A percentile compares a stretch with the other conserved stretches of the same genome.
phyloP scores from a whole-genome alignment of 2,329 filamentous ascomycete genomes.

The Paecilomyces dactylethromorphus region DNA sequence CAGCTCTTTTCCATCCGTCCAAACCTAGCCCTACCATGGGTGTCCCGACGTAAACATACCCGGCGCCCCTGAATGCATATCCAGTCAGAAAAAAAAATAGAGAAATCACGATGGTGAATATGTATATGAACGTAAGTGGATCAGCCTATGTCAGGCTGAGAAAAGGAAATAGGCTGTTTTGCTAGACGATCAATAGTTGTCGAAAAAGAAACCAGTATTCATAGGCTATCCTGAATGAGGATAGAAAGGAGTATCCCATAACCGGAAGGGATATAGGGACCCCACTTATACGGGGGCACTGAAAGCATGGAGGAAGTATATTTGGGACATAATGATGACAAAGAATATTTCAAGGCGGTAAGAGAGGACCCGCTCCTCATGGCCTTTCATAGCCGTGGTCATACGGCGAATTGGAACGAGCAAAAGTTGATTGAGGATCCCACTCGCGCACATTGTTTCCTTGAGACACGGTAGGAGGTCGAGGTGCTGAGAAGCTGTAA shows the following conservation, averaged over 20 bases:
- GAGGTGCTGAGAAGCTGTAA: conserved; percentile 43
- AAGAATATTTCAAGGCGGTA: not conserved
- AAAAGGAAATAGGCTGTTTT: not conserved
- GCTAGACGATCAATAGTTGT: not conserved
- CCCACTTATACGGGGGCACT: not conserved
- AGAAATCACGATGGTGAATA: not conserved
- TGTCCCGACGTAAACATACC: not conserved
- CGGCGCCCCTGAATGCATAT: not conserved
- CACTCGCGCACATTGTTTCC: conserved; percentile 20
- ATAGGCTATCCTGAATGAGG: not conserved
- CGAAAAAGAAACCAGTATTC: not conserved
- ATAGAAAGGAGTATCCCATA: not conserved
- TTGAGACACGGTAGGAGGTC: conserved; percentile 30
- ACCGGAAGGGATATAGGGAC: not conserved
- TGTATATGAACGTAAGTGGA: not conserved
- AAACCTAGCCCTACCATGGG: not conserved
- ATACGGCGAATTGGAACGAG: conserved; percentile 8
- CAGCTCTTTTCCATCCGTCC: not conserved
- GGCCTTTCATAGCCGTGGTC: not conserved
- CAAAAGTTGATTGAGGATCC: conserved; percentile 32
- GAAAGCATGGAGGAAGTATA: not conserved
- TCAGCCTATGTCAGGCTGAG: not conserved
- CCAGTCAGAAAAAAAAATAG: not conserved
- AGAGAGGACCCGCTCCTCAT: not conserved
- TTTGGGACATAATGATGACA: not conserved